These are phyloP conservation scores for Exophiala dermatitidis DNA, from an alignment of 2,329 filamentous ascomycete genomes.

Conservation along the genomic window DNA sequence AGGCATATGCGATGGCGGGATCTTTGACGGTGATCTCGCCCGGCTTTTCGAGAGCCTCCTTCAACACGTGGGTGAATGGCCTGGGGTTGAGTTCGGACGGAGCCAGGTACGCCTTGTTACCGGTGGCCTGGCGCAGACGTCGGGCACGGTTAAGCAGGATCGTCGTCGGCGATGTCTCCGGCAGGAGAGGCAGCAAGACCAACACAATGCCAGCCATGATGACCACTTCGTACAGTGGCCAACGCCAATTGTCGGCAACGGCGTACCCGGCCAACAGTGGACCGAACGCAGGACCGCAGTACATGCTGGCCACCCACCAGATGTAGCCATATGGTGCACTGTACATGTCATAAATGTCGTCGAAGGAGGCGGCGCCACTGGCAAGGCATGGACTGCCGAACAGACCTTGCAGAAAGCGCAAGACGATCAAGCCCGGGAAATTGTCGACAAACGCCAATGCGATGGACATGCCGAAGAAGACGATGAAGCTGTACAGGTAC, in stretches of 20 bases:
- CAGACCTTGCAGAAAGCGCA: neutral
- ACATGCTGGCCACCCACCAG: conserved; percentile 46
- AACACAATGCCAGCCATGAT: conserved; percentile 54
- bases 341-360: neutral
- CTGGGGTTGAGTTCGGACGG: conserved; percentile 53
- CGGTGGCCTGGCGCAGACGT: conserved; percentile 54
- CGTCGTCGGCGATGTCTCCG: conserved; percentile 54
- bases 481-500: conserved; percentile 29
- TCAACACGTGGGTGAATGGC: conserved; percentile 46
- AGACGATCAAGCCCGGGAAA: neutral
- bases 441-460: conserved; percentile 28
- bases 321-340: conserved; percentile 48
- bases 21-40: conserved; percentile 44
- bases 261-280: conserved; percentile 54
- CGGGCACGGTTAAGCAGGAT: conserved; percentile 54
- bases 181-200: conserved; percentile 54
- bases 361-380: neutral
- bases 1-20: conserved; percentile 56
- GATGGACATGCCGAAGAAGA: conserved; percentile 33
- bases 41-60: conserved; percentile 15
- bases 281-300: conserved; percentile 25
- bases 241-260: conserved; percentile 53
- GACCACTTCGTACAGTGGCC: conserved; percentile 53
- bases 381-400: neutral
- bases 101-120: conserved; percentile 27